Evolutionary conservation across 495 filamentous ascomycete species (phyloP).

Genomic region (Trichocladium antarcticum): DNA sequence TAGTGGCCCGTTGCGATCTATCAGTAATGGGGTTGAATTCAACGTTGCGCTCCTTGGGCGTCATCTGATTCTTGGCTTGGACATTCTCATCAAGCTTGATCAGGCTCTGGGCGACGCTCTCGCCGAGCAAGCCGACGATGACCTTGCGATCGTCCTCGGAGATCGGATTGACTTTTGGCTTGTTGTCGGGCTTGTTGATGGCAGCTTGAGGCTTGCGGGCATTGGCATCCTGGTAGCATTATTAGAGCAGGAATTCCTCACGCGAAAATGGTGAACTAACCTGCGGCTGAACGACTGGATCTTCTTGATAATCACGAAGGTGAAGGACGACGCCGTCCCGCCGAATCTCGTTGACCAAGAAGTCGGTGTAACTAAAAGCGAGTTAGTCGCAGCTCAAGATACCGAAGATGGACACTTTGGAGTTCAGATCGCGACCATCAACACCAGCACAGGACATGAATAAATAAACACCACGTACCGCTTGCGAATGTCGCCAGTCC

Average conservation of each 20-base stretch:
- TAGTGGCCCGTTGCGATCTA: conserved; percentile 26
- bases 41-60: conserved; percentile 15
- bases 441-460: too few relatives aligned
- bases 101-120: conserved; percentile 24
- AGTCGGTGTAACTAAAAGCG: conserved; percentile 71
- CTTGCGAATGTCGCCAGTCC: conserved; percentile 32
- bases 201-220: not conserved
- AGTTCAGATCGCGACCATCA: not conserved
- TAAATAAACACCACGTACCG: conserved; percentile 21
- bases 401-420: not conserved
- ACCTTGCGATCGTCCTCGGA: conserved; percentile 15
- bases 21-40: conserved; percentile 30
- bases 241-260: not conserved
- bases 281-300: conserved; percentile 30
- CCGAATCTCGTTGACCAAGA: conserved; percentile 84
- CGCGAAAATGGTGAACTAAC: conserved; percentile 3
- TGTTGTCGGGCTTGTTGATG: conserved; percentile 1
- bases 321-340: conserved; percentile 71
- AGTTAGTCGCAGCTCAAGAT: not conserved
- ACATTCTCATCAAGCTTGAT: conserved; percentile 25
- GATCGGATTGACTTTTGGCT: conserved; percentile 5
- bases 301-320: conserved; percentile 45
- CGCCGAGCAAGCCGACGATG: conserved; percentile 22
- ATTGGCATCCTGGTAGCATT: not conserved
- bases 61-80: conserved; percentile 17